Conservation (phyloP, 345 rosid genomes). For the Camelina sativa region DNA sequence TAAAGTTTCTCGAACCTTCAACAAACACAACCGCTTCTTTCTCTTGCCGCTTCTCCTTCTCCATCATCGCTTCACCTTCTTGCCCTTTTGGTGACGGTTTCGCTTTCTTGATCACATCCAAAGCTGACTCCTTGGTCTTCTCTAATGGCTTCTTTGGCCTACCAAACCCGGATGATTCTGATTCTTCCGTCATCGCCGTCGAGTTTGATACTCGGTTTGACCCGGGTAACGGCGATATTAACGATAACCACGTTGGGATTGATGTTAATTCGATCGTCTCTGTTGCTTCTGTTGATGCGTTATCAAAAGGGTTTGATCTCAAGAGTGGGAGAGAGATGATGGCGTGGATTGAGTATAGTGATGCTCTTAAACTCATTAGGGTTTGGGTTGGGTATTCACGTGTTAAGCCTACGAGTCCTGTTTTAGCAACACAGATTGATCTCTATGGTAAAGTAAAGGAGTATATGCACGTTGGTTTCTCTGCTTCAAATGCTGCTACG, state of each 20-base stretch:
- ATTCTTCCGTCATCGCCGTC: conserved; percentile 63
- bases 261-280: conserved; percentile 61
- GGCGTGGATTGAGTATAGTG: conserved; percentile 78
- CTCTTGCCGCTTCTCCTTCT: conserved; percentile 71
- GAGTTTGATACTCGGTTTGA: conserved; percentile 77
- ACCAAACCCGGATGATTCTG: conserved; percentile 55
- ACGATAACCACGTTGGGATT: conserved; percentile 69
- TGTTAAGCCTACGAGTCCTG: conserved; percentile 58
- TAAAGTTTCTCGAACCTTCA: conserved; percentile 61
- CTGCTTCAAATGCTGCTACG: conserved; percentile 62
- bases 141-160: conserved; percentile 72
- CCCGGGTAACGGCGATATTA: conserved; percentile 60
- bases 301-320: conserved; percentile 61
- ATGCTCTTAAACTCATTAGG: conserved; percentile 56
- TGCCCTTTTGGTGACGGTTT: conserved; percentile 82
- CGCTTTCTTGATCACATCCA: conserved; percentile 80
- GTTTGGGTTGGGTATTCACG: conserved; percentile 65
- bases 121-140: conserved; percentile 64
- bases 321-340: conserved; percentile 59
- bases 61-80: conserved; percentile 54
- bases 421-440: conserved; percentile 64
- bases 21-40: conserved; percentile 63
- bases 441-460: conserved; percentile 63
- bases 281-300: conserved; percentile 58
- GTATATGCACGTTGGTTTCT: conserved; percentile 85